Conservation (phyloP, 2,329 filamentous ascomycete species). For the Madurella fahalii region DNA sequence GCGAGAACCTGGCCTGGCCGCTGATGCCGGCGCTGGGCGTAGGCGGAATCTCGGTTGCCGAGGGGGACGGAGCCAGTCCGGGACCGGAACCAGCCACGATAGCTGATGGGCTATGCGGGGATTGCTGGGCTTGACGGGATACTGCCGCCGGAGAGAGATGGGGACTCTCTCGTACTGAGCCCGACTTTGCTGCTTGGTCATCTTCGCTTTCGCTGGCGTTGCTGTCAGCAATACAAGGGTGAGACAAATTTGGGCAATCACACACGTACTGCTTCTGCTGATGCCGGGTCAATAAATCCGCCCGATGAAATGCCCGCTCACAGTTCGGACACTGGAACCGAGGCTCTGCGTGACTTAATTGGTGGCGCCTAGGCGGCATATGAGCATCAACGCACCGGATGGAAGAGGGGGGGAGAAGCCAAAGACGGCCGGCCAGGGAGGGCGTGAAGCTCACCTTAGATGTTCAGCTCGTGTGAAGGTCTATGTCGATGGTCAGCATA, state of each 20-base stretch:
- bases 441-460: slow-evolving; percentile 43
- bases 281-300: slow-evolving; percentile 58
- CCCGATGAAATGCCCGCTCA: slow-evolving; percentile 54
- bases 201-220: slow-evolving; percentile 42
- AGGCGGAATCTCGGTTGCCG: slow-evolving; percentile 5
- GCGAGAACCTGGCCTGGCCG: slow-evolving; percentile 13
- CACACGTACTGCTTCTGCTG: slow-evolving; percentile 44
- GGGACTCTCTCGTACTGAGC: slow-evolving; percentile 27
- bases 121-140: slow-evolving; percentile 11
- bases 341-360: slow-evolving; percentile 55
- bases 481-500: slow-evolving; percentile 35
- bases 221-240: slow-evolving; percentile 15
- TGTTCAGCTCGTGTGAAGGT: slow-evolving; percentile 62
- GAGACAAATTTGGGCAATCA: not conserved
- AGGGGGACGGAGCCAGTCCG: slow-evolving; percentile 6
- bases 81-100: not conserved
- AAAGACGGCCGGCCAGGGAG: not conserved
- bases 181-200: slow-evolving; percentile 34
- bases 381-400: slow-evolving; percentile 3
- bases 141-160: slow-evolving; percentile 26
- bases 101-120: slow-evolving; percentile 2
- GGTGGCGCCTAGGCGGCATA: slow-evolving; percentile 47
- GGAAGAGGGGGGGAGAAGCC: not conserved
- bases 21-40: slow-evolving; percentile 9
- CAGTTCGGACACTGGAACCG: slow-evolving; percentile 52